Evolutionary conservation across 2,329 filamentous ascomycete species (phyloP).

Genomic region (Coccinonectria pachysandricola): DNA sequence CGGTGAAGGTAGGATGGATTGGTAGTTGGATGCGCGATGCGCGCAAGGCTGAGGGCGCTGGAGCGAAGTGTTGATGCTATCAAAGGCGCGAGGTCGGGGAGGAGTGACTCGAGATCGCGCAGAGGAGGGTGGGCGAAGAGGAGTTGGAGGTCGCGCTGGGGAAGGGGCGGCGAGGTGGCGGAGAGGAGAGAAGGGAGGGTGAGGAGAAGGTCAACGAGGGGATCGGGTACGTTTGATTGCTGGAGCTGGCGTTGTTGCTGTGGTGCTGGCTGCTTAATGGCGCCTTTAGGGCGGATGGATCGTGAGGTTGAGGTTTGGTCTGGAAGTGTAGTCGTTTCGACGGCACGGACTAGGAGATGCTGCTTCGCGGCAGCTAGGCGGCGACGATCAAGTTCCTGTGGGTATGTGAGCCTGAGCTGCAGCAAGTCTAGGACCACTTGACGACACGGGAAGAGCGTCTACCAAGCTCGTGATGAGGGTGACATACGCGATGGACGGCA

Average conservation of each 20-base stretch:
- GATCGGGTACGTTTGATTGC: constrained; percentile 25
- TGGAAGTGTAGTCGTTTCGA: constrained; percentile 33
- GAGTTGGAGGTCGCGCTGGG: constrained; percentile 27
- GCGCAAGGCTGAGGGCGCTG: constrained; percentile 37
- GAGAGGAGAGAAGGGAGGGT: neutral
- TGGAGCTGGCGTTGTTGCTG: constrained; percentile 11
- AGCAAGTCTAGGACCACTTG: too few species aligned
- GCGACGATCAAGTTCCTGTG: constrained; percentile 39
- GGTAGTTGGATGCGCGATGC: constrained; percentile 37
- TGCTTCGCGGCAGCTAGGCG: constrained; percentile 39
- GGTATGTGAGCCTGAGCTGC: too few species aligned
- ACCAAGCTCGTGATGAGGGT: neutral
- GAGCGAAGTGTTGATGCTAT: constrained; percentile 40
- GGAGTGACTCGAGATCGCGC: constrained; percentile 33
- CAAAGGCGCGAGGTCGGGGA: constrained; percentile 37
- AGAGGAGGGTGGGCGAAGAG: constrained; percentile 43
- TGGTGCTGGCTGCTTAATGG: constrained; percentile 11
- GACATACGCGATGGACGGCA: constrained; percentile 37
- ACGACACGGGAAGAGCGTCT: too few species aligned
- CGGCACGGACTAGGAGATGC: constrained; percentile 40
- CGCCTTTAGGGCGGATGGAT: constrained; percentile 14
- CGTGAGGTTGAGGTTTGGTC: constrained; percentile 13
- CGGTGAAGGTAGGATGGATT: constrained; percentile 51
- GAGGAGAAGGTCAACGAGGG: constrained; percentile 28
- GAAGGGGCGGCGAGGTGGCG: constrained; percentile 21